Evolutionary conservation across 768 basidiomycete genomes (phyloP), one percentile per base, ranked within the genome.

Genomic region (Mycena vulgaris): DNA sequence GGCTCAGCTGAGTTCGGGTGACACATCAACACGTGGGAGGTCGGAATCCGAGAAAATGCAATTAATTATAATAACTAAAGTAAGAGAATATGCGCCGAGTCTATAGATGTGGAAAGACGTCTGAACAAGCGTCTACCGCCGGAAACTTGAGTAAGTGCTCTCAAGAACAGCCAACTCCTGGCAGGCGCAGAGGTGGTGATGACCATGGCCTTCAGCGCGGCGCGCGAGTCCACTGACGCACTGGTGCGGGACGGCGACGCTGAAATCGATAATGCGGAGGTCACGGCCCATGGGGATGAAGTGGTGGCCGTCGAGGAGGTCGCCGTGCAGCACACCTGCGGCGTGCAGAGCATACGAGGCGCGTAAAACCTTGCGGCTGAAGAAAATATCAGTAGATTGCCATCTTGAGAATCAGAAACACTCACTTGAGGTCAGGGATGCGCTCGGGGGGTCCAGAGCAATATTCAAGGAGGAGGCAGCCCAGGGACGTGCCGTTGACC

Each of bases 381-480:
- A 63, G 31, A 62, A 30, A 27, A 9, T 35, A 53, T 48, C 53
- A 51, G 49, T 19, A 31, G 35, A 40, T 13, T 16, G 28, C 64
- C 31, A 35, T 45, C 23, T 8, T 39, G 23, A 19, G n/a, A 27
- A 30, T 13, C 63, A 30, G 42, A 23, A 40, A 19, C n/a, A 31
- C 45, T n/a, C 35, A 80, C 80, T 78, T 72, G 63, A 72, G 71
- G 48, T 78, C 73, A 13, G 59, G 40, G n/a, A 66, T 33, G 47
- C 74, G 65, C 10, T 53, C 42, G 9, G 65, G 70, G 11, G 63
- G 60, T 10, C 74, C 77, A 27, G 69, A 52, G 66, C 83, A 84
- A 74, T 83, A 81, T 68, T 85, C 84, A 45, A 87, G 69, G 27
- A 87, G 61, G 65, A 84, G 72, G 67, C 80, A 83, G 5, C 67